phyloP scores from a whole-genome alignment of 2,329 filamentous ascomycete species.

The Dactylellina sp. region DNA sequence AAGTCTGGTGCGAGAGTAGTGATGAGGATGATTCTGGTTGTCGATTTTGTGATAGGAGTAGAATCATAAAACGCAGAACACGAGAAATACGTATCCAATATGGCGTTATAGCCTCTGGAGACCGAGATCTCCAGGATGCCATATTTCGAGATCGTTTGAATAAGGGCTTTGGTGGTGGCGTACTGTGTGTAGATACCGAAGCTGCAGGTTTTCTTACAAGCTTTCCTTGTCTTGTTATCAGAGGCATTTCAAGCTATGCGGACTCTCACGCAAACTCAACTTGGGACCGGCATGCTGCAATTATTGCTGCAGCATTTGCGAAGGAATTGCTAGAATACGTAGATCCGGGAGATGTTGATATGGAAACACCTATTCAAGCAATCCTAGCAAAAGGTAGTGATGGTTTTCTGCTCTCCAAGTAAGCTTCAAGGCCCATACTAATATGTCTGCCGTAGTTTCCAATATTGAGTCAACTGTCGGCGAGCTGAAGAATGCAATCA shows the following conservation, averaged over 20 bases:
- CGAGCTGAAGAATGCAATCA: conserved; percentile 63
- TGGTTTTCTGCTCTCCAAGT: neutral
- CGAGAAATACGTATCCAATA: conserved; percentile 6
- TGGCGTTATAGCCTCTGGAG: conserved; percentile 12
- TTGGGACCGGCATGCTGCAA: conserved; percentile 56
- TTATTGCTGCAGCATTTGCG: conserved; percentile 13
- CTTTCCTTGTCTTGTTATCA: conserved; percentile 57
- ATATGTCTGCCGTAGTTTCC: neutral
- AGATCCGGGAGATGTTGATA: neutral
- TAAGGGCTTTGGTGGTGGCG: neutral
- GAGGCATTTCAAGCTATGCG: conserved; percentile 58
- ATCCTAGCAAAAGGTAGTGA: neutral
- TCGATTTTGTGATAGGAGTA: neutral
- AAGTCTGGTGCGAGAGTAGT: neutral
- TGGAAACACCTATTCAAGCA: neutral
- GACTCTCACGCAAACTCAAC: conserved; percentile 57
- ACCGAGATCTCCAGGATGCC: conserved; percentile 27
- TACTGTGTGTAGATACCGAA: conserved; percentile 11
- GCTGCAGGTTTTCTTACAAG: neutral
- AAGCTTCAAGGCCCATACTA: neutral
- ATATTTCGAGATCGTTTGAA: neutral
- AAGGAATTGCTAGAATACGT: conserved; percentile 14
- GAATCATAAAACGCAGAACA: neutral
- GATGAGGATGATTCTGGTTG: neutral
- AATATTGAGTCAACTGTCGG: neutral